These are phyloP conservation scores for Podospora tetraspora DNA, from an alignment of 495 filamentous ascomycete species.

Conservation along the genomic window DNA sequence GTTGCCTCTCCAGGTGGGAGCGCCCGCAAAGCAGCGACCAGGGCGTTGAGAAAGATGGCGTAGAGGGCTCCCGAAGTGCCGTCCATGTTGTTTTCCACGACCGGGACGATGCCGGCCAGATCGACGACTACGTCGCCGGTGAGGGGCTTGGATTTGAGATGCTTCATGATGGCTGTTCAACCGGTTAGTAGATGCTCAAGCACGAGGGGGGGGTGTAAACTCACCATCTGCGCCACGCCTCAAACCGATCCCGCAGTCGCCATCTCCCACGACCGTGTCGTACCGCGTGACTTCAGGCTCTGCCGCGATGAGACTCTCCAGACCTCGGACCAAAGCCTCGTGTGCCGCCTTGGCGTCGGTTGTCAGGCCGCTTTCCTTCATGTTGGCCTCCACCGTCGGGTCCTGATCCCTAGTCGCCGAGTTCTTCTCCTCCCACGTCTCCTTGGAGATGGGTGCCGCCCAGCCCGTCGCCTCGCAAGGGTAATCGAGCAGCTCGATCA, in stretches of 20 bases:
- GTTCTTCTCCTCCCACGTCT: slow-evolving; percentile 53
- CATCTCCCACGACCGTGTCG: slow-evolving; percentile 91
- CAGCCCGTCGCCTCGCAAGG: slow-evolving; percentile 82
- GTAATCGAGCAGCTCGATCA: slow-evolving; percentile 83
- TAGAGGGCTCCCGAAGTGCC: slow-evolving; percentile 94
- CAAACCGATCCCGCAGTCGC: slow-evolving; percentile 88
- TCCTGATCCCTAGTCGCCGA: slow-evolving; percentile 38
- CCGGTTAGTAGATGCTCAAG: neutral
- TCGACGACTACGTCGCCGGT: slow-evolving; percentile 66
- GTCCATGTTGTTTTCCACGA: slow-evolving; percentile 90
- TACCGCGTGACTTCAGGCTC: slow-evolving; percentile 83
- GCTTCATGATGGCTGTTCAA: slow-evolving; percentile 54
- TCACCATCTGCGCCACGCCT: slow-evolving; percentile 81
- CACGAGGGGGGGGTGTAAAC: slow-evolving; percentile 14
- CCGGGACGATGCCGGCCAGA: slow-evolving; percentile 67
- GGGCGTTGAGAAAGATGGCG: slow-evolving; percentile 90
- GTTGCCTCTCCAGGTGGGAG: slow-evolving; percentile 43
- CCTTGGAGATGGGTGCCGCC: slow-evolving; percentile 64
- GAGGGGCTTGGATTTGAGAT: slow-evolving; percentile 53
- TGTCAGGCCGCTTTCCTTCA: slow-evolving; percentile 64
- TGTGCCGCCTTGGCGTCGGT: slow-evolving; percentile 55
- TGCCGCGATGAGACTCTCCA: slow-evolving; percentile 65
- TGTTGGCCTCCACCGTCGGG: slow-evolving; percentile 38
- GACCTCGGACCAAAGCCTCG: slow-evolving; percentile 57
- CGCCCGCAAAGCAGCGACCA: slow-evolving; percentile 67